A percentile compares a stretch with the other conserved stretches of the same genome.
These are phyloP conservation scores for Tricharina praecox DNA, from an alignment of 495 filamentous ascomycete genomes.

Conservation along the genomic window DNA sequence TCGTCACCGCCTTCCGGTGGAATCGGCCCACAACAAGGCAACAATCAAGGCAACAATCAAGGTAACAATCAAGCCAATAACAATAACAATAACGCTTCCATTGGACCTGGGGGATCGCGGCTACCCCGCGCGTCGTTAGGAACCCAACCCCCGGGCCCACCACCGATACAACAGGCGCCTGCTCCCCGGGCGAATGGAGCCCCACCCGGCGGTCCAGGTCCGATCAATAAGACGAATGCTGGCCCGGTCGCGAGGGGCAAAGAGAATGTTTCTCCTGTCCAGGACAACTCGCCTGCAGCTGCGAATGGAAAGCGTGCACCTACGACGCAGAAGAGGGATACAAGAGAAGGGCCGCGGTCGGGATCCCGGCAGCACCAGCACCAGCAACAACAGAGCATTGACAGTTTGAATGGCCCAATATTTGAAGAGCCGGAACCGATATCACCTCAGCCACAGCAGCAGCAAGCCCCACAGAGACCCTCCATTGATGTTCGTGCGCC, in stretches of 20 bases:
- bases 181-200: slow-evolving; percentile 46
- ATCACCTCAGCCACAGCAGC: background rate
- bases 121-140: slow-evolving; percentile 54
- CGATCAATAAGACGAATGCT: slow-evolving; percentile 45
- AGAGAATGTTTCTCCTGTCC: slow-evolving; percentile 23
- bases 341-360: slow-evolving; percentile 11
- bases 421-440: background rate
- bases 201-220: slow-evolving; percentile 27
- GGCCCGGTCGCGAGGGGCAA: slow-evolving; percentile 12
- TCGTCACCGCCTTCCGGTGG: slow-evolving; percentile 18
- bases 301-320: slow-evolving; percentile 15
- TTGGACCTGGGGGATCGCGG: slow-evolving; percentile 27
- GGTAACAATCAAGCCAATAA: too few relatives aligned
- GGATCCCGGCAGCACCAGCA: slow-evolving; percentile 15
- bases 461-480: background rate
- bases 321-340: slow-evolving; percentile 9
- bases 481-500: background rate
- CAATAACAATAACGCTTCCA: slow-evolving; percentile 25
- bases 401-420: slow-evolving; percentile 5
- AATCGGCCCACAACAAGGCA: too few relatives aligned
- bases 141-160: slow-evolving; percentile 61
- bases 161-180: slow-evolving; percentile 72
- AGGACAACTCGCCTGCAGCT: slow-evolving; percentile 6
- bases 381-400: slow-evolving; percentile 5
- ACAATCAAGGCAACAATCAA: too few relatives aligned